Evolutionary conservation across 164 flowering plant genomes (phyloP).

Genomic region (Platanus orientalis): DNA sequence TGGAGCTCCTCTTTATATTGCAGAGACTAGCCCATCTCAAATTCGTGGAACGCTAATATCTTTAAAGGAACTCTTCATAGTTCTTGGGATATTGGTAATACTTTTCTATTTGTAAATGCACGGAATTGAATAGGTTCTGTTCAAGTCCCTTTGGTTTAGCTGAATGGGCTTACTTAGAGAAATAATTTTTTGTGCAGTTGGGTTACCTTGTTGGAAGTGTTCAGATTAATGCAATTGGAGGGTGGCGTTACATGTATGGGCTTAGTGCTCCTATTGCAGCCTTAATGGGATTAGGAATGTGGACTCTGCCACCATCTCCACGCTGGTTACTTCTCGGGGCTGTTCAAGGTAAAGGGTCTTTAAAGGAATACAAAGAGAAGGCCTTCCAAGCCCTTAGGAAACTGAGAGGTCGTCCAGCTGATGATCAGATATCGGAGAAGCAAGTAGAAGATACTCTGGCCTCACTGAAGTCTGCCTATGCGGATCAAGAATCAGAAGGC

Average conservation of each 20-base stretch:
- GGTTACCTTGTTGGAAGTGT: slow-evolving; percentile 87
- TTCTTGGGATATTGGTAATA: slow-evolving; percentile 84
- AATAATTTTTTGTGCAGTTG: slow-evolving; percentile 41
- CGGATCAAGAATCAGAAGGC: slow-evolving; percentile 56
- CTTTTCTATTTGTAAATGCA: neutral
- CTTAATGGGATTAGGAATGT: slow-evolving; percentile 85
- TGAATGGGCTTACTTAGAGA: slow-evolving; percentile 5
- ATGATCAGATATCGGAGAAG: slow-evolving; percentile 59
- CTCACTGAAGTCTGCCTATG: slow-evolving; percentile 64
- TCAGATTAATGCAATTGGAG: slow-evolving; percentile 65
- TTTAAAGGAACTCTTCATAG: slow-evolving; percentile 85
- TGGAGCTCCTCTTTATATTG: slow-evolving; percentile 94
- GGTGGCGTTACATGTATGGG: slow-evolving; percentile 95
- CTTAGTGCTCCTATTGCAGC: slow-evolving; percentile 67
- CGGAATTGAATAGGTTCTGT: no score
- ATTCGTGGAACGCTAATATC: slow-evolving; percentile 93
- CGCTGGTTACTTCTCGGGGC: slow-evolving; percentile 93
- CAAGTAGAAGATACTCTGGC: slow-evolving; percentile 80
- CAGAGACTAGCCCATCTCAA: slow-evolving; percentile 90
- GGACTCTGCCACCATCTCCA: slow-evolving; percentile 84
- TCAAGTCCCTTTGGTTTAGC: slow-evolving; percentile 2
- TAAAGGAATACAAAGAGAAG: slow-evolving; percentile 65
- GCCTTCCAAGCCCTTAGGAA: slow-evolving; percentile 65
- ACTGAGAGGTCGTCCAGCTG: slow-evolving; percentile 73
- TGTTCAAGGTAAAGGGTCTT: slow-evolving; percentile 74